Evolutionary conservation across 768 basidiomycete species (phyloP).

Genomic region (Kwoniella heveanensis): DNA sequence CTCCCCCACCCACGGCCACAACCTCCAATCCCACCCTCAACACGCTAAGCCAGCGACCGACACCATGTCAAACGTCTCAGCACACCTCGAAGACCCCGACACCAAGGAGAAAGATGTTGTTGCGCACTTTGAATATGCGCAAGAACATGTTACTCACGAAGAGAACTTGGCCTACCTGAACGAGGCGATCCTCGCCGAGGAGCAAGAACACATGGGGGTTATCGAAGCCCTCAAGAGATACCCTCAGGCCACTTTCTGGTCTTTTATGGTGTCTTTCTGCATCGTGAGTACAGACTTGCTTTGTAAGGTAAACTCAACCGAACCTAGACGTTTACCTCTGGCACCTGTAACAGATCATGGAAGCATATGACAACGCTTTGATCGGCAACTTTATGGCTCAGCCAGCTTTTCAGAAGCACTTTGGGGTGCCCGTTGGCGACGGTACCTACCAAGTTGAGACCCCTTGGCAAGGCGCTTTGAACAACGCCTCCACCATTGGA

Average conservation of each 20-base stretch:
- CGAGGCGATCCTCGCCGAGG: conserved; percentile 1
- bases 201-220: conserved; percentile 7
- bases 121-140: conserved; percentile 1
- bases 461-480: conserved; percentile 18
- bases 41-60: background rate
- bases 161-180: conserved; percentile 6
- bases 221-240: background rate
- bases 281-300: background rate
- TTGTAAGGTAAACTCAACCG: background rate
- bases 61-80: conserved; percentile 1
- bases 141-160: background rate
- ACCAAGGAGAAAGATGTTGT: conserved; percentile 4
- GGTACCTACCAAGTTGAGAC: conserved; percentile 24
- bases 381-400: background rate
- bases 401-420: background rate
- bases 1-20: too few relatives aligned
- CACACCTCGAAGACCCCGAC: background rate
- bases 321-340: too few relatives aligned
- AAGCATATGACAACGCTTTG: background rate
- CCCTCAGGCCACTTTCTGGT: background rate
- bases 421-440: background rate
- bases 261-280: background rate
- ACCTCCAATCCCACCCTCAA: too few relatives aligned
- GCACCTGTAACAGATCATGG: background rate
- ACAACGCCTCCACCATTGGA: conserved; percentile 19